phyloP scores from a whole-genome alignment of 768 basidiomycete genomes.

The Boletus coccyginus region DNA sequence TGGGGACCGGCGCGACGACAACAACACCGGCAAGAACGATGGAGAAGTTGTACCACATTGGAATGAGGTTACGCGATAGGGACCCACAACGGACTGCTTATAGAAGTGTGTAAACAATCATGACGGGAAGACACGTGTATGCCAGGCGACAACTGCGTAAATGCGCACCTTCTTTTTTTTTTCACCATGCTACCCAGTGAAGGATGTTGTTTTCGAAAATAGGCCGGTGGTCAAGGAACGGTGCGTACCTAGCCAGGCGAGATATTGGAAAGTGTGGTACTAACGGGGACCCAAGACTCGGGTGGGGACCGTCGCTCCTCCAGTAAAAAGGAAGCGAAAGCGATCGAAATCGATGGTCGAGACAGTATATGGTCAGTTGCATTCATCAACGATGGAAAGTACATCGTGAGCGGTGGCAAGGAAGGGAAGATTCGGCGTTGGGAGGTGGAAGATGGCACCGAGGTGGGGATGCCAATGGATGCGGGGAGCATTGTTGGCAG shows the following conservation, averaged over 20 bases:
- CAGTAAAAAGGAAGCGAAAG: background rate
- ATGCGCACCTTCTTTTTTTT: background rate
- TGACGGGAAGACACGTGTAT: no score
- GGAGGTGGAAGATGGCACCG: slow-evolving; percentile 2
- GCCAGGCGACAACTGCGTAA: background rate
- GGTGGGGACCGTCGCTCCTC: background rate
- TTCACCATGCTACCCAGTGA: no score
- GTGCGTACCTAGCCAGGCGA: background rate
- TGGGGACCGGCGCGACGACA: no score
- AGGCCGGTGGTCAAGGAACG: background rate
- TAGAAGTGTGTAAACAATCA: no score
- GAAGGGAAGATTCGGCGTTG: background rate
- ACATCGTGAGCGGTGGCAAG: background rate
- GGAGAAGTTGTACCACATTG: no score
- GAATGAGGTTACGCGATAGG: no score
- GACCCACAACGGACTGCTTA: no score
- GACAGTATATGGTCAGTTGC: background rate
- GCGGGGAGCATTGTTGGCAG: background rate
- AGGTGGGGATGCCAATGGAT: background rate
- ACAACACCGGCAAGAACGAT: no score
- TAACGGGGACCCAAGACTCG: background rate
- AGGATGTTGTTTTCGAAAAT: background rate
- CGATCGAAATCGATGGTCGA: background rate
- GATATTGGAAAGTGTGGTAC: background rate
- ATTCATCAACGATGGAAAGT: background rate